Evolutionary conservation across 1,139 yeast genomes (phyloP).

Genomic region (Schwanniomyces etchellsii): DNA sequence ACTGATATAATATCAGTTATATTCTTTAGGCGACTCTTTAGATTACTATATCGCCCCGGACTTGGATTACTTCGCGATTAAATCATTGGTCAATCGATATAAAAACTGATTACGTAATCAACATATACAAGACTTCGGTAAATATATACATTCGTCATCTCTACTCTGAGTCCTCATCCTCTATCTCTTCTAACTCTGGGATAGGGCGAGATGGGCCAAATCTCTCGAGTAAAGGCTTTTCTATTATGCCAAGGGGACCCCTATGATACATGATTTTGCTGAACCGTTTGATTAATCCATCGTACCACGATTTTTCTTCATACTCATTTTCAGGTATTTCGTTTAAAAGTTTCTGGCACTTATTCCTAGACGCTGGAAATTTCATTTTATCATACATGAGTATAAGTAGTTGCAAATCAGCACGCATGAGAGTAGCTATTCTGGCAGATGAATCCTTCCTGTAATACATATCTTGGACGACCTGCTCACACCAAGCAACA

Average conservation of each 20-base stretch:
- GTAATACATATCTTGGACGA: constrained; percentile 31
- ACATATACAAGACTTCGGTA: constrained; percentile 1
- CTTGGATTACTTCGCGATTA: constrained; percentile 1
- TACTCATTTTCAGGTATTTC: constrained; percentile 17
- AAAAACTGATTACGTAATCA: constrained; percentile 4
- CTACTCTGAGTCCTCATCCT: constrained; percentile 37
- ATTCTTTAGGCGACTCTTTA: no score
- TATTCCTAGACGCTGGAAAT: constrained; percentile 17
- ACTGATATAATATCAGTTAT: no score
- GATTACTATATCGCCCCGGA: constrained; percentile 5
- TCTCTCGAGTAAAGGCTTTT: constrained; percentile 35
- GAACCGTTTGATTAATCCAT: constrained; percentile 26
- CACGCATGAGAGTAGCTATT: constrained; percentile 25
- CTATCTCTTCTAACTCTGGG: constrained; percentile 38
- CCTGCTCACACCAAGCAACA: constrained; percentile 59
- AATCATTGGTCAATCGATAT: constrained; percentile 6
- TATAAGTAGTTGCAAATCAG: constrained; percentile 26
- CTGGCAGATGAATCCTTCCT: constrained; percentile 23
- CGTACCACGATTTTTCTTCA: constrained; percentile 28
- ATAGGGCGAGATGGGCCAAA: constrained; percentile 30
- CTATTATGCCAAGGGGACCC: constrained; percentile 42
- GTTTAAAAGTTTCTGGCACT: constrained; percentile 24
- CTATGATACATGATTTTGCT: constrained; percentile 34
- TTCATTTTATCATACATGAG: constrained; percentile 26
- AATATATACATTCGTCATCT: no score